A percentile compares a stretch with the other conserved stretches of the same genome.
Evolutionary conservation across 2,329 filamentous ascomycete genomes (phyloP).

Genomic region (Biscogniauxia sp.): DNA sequence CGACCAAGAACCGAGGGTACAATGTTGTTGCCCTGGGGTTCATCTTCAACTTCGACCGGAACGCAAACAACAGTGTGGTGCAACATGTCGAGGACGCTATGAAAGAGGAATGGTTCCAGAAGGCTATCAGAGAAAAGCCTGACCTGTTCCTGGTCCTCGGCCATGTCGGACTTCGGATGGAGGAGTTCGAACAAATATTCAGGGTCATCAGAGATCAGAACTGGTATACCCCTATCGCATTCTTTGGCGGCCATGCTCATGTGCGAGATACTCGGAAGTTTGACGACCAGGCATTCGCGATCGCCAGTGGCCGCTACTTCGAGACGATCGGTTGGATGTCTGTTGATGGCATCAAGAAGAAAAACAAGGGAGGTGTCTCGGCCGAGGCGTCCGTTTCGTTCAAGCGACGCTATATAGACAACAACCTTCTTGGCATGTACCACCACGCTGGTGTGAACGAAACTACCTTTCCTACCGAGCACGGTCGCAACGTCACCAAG

Average conservation of each 20-base stretch:
- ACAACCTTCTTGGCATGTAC: constrained; percentile 81
- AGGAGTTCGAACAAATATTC: constrained; percentile 76
- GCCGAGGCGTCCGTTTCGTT: constrained; percentile 54
- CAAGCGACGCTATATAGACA: constrained; percentile 84
- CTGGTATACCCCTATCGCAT: constrained; percentile 81
- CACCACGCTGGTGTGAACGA: constrained; percentile 74
- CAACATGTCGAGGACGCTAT: constrained; percentile 77
- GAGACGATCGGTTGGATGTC: constrained; percentile 96
- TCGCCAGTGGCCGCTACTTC: constrained; percentile 89
- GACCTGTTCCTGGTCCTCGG: constrained; percentile 86
- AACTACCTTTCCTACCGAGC: constrained; percentile 70
- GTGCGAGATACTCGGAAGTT: constrained; percentile 81
- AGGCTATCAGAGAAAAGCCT: constrained; percentile 78
- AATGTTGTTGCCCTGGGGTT: constrained; percentile 89
- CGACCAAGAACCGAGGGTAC: constrained; percentile 83
- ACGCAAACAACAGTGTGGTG: constrained; percentile 87
- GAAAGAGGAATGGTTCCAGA: constrained; percentile 83
- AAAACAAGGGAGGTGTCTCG: constrained; percentile 29
- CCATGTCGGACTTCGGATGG: constrained; percentile 78
- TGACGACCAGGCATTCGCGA: constrained; percentile 72
- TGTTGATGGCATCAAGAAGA: constrained; percentile 60
- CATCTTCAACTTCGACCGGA: constrained; percentile 87
- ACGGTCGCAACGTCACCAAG: constrained; percentile 68
- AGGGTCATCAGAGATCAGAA: constrained; percentile 73
- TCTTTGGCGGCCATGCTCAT: constrained; percentile 89